These are phyloP conservation scores for Saksenaea vasiformis DNA, from an alignment of 371 early-diverging fungal species.

Conservation along the genomic window DNA sequence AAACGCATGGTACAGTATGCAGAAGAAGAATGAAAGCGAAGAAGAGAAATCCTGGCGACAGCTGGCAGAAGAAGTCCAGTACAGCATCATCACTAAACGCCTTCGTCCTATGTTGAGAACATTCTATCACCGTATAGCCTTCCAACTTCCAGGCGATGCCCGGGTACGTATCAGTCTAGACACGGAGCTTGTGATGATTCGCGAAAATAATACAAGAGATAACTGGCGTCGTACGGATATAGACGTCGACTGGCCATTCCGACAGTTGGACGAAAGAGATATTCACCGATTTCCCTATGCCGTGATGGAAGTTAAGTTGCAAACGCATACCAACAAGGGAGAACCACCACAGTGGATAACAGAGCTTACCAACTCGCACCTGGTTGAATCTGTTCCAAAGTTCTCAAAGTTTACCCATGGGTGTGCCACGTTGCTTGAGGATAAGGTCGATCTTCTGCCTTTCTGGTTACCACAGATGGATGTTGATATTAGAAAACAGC, in stretches of 20 bases:
- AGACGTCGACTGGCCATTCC: conserved; percentile 92
- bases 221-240: conserved; percentile 97
- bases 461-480: conserved; percentile 99
- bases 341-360: conserved; percentile 96
- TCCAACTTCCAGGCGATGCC: conserved; percentile 99
- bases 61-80: conserved; percentile 87
- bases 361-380: conserved; percentile 86
- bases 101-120: conserved; percentile 93
- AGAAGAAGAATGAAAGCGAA: conserved; percentile 80
- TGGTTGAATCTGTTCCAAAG: conserved; percentile 98
- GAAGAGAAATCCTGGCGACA: conserved; percentile 80
- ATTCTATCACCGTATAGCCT: conserved; percentile 99
- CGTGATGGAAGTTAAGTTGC: conserved; percentile 98
- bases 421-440: conserved; percentile 88
- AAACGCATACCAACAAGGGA: conserved; percentile 85
- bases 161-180: conserved; percentile 98
- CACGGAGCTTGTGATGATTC: conserved; percentile 96
- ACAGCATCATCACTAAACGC: conserved; percentile 73
- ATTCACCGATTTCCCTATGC: conserved; percentile 97
- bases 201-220: conserved; percentile 91
- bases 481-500: conserved; percentile 88
- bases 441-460: conserved; percentile 89
- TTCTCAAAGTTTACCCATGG: conserved; percentile 99
- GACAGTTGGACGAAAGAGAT: conserved; percentile 84
- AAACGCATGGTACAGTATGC: conserved; percentile 77